Evolutionary conservation across 2,329 filamentous ascomycete genomes (phyloP).

Genomic region (Monosporascus sp.): DNA sequence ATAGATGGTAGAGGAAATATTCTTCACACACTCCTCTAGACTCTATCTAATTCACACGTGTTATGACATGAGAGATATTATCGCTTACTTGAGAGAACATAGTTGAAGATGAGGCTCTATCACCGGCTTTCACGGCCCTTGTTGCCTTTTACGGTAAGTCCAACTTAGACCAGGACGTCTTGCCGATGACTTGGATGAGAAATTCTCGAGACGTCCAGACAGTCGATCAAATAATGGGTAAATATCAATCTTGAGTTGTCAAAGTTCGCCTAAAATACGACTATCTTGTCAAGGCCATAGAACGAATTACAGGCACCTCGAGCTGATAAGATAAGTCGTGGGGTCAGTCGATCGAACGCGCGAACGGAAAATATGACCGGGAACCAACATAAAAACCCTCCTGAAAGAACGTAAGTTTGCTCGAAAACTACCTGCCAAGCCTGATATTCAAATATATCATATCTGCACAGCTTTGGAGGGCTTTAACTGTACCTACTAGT

Average conservation of each 20-base stretch:
- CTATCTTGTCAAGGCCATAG: too few species aligned
- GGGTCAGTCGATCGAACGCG: neutral
- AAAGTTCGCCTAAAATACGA: too few species aligned
- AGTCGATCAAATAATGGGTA: too few species aligned
- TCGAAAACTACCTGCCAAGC: neutral
- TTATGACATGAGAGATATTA: neutral
- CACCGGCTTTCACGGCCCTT: neutral
- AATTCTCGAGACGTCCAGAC: too few species aligned
- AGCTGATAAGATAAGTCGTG: slow-evolving; percentile 5
- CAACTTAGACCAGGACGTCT: neutral
- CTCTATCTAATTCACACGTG: neutral
- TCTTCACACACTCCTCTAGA: too few species aligned
- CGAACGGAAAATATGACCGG: too few species aligned
- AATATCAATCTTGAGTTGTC: too few species aligned
- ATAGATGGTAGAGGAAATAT: too few species aligned
- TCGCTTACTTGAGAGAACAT: slow-evolving; percentile 13
- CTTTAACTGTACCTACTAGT: neutral
- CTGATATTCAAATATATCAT: neutral
- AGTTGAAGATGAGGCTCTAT: neutral
- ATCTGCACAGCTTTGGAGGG: neutral
- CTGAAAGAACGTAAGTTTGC: neutral
- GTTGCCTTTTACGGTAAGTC: neutral
- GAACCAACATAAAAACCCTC: too few species aligned
- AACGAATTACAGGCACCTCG: neutral
- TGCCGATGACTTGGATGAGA: too few species aligned